Conservation (phyloP, 75 land plant species). For the Cupressus sempervirens region DNA sequence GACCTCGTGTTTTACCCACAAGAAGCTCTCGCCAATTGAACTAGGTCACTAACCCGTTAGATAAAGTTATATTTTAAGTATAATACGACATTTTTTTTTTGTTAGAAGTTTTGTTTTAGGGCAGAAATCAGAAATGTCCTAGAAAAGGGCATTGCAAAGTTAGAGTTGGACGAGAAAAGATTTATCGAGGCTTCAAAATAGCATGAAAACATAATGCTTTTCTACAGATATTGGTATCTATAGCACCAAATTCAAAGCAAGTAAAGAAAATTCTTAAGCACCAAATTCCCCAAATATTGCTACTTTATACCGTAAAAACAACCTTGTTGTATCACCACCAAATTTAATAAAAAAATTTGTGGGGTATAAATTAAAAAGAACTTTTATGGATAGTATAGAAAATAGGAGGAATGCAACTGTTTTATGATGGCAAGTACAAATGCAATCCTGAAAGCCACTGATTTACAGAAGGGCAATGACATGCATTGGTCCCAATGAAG, state of each 20-base stretch:
- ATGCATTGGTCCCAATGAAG: background rate
- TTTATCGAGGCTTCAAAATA: background rate
- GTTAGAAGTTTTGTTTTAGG: too few relatives aligned
- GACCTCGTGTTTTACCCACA: too few relatives aligned
- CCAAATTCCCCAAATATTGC: background rate
- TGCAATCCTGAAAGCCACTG: background rate
- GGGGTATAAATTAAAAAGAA: background rate
- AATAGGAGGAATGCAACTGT: background rate
- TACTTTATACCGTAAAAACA: background rate
- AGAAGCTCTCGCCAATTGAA: too few relatives aligned
- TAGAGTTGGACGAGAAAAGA: background rate
- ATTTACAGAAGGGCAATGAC: background rate
- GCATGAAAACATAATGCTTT: background rate
- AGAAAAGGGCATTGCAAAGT: too few relatives aligned
- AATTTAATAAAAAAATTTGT: too few relatives aligned
- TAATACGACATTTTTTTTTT: too few relatives aligned
- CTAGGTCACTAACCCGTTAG: too few relatives aligned
- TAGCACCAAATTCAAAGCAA: background rate
- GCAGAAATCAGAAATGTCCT: too few relatives aligned
- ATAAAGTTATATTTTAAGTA: too few relatives aligned
- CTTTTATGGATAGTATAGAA: too few relatives aligned
- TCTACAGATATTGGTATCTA: background rate
- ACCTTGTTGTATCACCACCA: background rate
- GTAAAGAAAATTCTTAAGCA: background rate
- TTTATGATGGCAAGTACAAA: background rate